Evolutionary conservation across 768 basidiomycete genomes (phyloP), one percentile per base, ranked within the genome.

Genomic region (Tricholomella constricta): DNA sequence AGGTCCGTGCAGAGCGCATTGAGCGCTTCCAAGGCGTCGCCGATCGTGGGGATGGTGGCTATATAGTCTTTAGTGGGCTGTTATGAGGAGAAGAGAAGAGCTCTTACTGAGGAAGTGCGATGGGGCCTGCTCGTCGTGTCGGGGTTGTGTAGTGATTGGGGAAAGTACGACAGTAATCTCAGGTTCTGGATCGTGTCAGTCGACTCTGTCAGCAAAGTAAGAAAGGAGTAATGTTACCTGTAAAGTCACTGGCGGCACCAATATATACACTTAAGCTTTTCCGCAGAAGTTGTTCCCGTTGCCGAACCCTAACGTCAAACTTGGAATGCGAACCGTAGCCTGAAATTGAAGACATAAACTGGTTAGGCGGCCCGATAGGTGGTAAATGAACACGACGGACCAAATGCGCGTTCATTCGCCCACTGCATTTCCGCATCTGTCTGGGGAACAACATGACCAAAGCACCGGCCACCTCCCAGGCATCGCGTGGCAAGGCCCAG

Each of bases 1-100:
- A 95, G 79, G 56, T 88, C 84, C 7, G 73, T 75, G 48, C 81
- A 80, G 2, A 92, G 76, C 38, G 79, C 76, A 32, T 81, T 79
- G 38, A 92, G 71, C 0, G 86, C 82, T 45, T 86, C 82, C 20
- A 91, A 77, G 2, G 84, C 80, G 61, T 91, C 86, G 3, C 88
- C 87, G 3, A 93, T 73, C 0, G 86, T 88, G 9, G 91, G 91
- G 15, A 89, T 79, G 7, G 87, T 87, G 1, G 86, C 91, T 89
- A 56, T 8, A 52, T 48, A 6, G 48, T 4, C 7, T 41, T 57
- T 51, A 48, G 53, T 23, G 48, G n/a, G 22, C 10, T 37, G 14
- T 41, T 22, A 17, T 8, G 25, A 32, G 27, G 3, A 36, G 10
- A 2, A 29, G 20, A 32, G 29, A 19, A 7, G 3, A 47, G 8